Base-by-base conservation (phyloP, 2,329 filamentous ascomycete genomes). In the Paecilomyces variotii region DNA sequence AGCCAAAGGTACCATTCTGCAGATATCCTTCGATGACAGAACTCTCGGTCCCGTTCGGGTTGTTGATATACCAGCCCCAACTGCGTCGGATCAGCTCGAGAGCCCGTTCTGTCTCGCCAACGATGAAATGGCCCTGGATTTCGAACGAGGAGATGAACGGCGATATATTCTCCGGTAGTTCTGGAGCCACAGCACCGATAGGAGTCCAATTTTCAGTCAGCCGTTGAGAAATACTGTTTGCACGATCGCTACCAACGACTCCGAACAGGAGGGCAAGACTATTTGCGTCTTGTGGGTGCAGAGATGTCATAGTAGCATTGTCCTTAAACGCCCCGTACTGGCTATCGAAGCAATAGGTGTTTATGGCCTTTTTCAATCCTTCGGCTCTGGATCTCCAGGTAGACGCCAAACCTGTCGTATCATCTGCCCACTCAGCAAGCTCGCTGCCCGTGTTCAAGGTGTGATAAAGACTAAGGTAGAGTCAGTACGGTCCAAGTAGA, bases 261-360 rank as follows among this genome's bases (percentile, higher is more conserved):
- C 74, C 75, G 59, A 82, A 82, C 45, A 81, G 70, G 2, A 85
- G 70, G 0, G 82, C 78, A 68, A 85, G 76, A 56, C 79, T 77
- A 69, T 87, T 87, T 11, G 79, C 83, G 61, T 86, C 84, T 70
- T 88, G 84, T 0, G 84, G 83, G 61, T 82, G 74, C 2, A 88
- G 72, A 0, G 76, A 75, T 1, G 77, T 79, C 4, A 73, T 67
- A 0, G 78, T 79, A 39, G 79, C 77, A 61, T 84, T 84, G 67
- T 83, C 81, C 57, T 76, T 75, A 71, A 85, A 82, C 61, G 82
- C 76, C 27, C 79, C 79, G n/a, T 73, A 73, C 1, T 66, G 56
- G 0, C 70, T 62, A 61, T 84, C 78, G 78, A 79, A 85, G 59
- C 81, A 77, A 54, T 77, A 71, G 10, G 66, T 65, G 52, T 81